Evolutionary conservation across 192 early-diverging fungal species (phyloP), one percentile per base, ranked within the genome.

Genomic region (Umbelopsis ramanniana): DNA sequence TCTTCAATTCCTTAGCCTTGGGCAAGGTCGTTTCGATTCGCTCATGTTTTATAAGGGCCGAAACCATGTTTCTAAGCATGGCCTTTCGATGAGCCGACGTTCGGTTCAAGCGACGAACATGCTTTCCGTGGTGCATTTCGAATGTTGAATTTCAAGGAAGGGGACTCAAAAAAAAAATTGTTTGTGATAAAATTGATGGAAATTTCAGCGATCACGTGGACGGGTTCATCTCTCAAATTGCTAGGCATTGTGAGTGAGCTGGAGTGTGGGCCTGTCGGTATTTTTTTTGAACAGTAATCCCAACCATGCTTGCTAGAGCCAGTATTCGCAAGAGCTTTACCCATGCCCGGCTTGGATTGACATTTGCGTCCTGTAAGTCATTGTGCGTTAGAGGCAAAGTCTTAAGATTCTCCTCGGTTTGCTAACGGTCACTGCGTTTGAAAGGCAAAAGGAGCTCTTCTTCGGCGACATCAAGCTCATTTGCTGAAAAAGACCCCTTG

Each of bases 21-120:
- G 97, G 88, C 12, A 96, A 76, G 0, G 97, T 99, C 10, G 97
- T 99, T 74, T 93, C 89, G 48, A 99, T 93, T 67, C 94, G 89
- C 72, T 95, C 96, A 79, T 96, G 82, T 74, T 91, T 83, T 72
- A 99, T 90, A 24, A 98, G 86, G 37, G 92, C 87, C 57, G 93
- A 90, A 33, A 90, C 88, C 82, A 97, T 83, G 79, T 95, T 97
- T 67, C 93, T 83, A 33, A 96, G 82, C 79, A 97, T 85, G 38
- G 90, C 87, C 70, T 86, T 86, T 70, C 95, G 85, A 80, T 95
- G 91, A 2, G 83, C 71, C 37, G 85, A 82, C 10, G 84, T 89
- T 63, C 91, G 83, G 63, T 86, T 86, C 29, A 94, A 81, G 68
- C 90, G 86, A 60, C 82, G 81, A 53, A 82, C 76, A 53, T 85